Conservation (phyloP, 1,284 basidiomycete species). For the Polyporus tsugae region DNA sequence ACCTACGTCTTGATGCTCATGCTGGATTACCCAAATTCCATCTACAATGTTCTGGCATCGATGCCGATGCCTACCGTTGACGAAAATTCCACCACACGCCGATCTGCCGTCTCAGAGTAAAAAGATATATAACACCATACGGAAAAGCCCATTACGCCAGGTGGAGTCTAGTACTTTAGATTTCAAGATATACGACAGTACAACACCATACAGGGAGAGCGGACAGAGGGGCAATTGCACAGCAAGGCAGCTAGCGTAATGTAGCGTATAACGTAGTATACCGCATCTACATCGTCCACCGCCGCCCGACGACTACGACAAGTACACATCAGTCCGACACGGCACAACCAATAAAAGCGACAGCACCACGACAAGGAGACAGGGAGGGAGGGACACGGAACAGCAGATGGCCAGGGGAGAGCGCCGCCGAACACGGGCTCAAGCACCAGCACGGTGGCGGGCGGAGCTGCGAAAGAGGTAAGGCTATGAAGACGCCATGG, state of each 20-base stretch:
- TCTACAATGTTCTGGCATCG: too few relatives aligned
- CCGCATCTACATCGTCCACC: slow-evolving; percentile 27
- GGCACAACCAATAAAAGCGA: slow-evolving; percentile 25
- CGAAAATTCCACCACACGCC: neutral
- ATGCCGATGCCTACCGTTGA: neutral
- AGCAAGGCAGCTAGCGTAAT: slow-evolving; percentile 34
- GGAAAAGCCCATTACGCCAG: slow-evolving; percentile 22
- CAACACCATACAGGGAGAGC: slow-evolving; percentile 38
- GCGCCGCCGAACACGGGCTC: neutral
- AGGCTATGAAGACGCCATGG: slow-evolving; percentile 23
- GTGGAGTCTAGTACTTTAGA: slow-evolving; percentile 34
- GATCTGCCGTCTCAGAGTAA: neutral
- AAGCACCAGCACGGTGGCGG: slow-evolving; percentile 1
- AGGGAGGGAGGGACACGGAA: slow-evolving; percentile 13
- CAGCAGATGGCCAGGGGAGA: neutral
- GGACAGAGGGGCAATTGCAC: slow-evolving; percentile 33
- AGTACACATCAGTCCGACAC: slow-evolving; percentile 27
- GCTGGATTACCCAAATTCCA: neutral
- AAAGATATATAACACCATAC: neutral
- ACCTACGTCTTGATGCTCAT: too few relatives aligned
- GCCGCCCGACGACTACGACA: slow-evolving; percentile 34
- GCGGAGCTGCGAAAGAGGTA: neutral
- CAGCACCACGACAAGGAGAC: slow-evolving; percentile 31
- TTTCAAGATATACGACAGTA: slow-evolving; percentile 41
- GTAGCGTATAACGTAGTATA: slow-evolving; percentile 32